Base-by-base conservation (phyloP, 768 basidiomycete species). In the Leccinum ochraceum region DNA sequence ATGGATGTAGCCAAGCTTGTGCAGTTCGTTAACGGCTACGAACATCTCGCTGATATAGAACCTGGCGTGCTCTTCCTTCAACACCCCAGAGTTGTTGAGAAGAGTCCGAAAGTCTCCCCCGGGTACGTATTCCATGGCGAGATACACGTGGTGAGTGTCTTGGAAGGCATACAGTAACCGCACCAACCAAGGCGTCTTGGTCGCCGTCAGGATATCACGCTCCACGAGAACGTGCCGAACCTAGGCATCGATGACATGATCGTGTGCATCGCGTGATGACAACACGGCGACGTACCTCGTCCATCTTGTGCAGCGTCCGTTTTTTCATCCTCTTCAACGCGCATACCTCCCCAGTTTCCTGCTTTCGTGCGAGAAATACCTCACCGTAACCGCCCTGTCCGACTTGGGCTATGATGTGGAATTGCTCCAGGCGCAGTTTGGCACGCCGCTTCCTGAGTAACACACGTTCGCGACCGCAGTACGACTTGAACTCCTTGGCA, bases 11-110 rank as follows among this genome's bases (percentile, higher is more conserved):
- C 97, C 97, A 4, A 99, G 85, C 72, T 95, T 95, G 76, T 99
- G 97, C 36, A 98, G 79, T 72, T 98, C 96, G 60, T 86, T 90
- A 49, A 98, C 95, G 5, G 87, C 89, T 22, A 87, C 88, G 71
- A 98, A 98, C 97, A 99, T 99, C 77, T 99, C 96, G 61, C 90
- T 86, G 69, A 98, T 96, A 75, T 99, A 99, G 73, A 95, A 98
- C 58, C 90, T 82, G 1, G 97, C 96, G 68, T 98, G 94, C 69
- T 98, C 94, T 72, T 98, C 95, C 73, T 98, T 96, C 60, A 99
- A 82, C 2, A 98, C 94, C 32, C 97, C 97, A 0, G 95, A 95
- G 73, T 98, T 99, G 77, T 98, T 99, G 42, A 99, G 82, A 42
- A 99, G 83, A 0, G 97, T 99, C 17, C 97, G 86, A 79, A 99